Conservation (phyloP, 2,329 filamentous ascomycete species). For the Polytolypa hystricis region DNA sequence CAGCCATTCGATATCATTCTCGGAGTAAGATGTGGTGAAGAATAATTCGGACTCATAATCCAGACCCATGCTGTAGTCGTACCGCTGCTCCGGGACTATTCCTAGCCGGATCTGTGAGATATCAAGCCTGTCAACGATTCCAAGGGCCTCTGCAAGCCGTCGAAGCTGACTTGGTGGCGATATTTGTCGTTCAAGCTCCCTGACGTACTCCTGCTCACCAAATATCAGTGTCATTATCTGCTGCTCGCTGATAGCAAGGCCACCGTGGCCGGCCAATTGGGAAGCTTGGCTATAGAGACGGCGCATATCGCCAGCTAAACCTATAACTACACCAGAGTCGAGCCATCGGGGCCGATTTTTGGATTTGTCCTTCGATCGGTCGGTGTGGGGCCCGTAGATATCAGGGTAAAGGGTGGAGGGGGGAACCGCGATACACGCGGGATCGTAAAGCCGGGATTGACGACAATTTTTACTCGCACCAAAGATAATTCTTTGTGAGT, state of each 20-base stretch:
- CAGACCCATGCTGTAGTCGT: conserved; percentile 42
- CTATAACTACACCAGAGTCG: conserved; percentile 40
- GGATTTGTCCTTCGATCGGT: conserved; percentile 25
- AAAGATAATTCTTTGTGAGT: conserved; percentile 46
- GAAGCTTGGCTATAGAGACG: conserved; percentile 36
- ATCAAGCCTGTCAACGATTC: conserved; percentile 28
- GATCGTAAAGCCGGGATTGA: conserved; percentile 30
- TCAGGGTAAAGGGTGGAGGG: conserved; percentile 40
- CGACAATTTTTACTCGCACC: conserved; percentile 44
- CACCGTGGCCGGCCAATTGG: conserved; percentile 23
- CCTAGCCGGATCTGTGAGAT: conserved; percentile 25
- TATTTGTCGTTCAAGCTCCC: conserved; percentile 31
- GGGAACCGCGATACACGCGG: conserved; percentile 44
- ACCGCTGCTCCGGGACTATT: conserved; percentile 27
- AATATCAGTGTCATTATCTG: conserved; percentile 42
- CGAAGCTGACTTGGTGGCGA: conserved; percentile 25
- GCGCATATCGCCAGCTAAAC: conserved; percentile 39
- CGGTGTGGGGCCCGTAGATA: conserved; percentile 37
- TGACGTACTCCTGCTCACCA: conserved; percentile 42
- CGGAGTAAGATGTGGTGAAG: conserved; percentile 32
- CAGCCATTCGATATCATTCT: conserved; percentile 32
- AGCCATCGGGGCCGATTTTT: conserved; percentile 39
- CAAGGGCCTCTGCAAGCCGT: conserved; percentile 27
- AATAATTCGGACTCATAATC: conserved; percentile 43
- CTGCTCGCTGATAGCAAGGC: conserved; percentile 30